Evolutionary conservation across 2,329 filamentous ascomycete species (phyloP).

Genomic region (Pleoardoris graminearum): DNA sequence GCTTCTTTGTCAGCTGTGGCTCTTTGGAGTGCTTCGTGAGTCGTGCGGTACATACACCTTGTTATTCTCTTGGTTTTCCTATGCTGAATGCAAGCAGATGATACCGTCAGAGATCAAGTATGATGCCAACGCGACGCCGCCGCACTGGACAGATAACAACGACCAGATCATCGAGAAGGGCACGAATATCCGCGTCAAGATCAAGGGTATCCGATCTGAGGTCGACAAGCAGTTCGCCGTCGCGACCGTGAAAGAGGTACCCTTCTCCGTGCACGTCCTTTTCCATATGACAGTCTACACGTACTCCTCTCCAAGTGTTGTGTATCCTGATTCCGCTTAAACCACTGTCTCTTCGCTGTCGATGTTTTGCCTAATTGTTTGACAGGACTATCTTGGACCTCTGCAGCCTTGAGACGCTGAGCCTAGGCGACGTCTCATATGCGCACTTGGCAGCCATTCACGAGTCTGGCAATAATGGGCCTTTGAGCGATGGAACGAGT

Average conservation of each 20-base stretch:
- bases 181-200: conserved; percentile 89
- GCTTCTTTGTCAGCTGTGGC: conserved; percentile 85
- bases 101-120: conserved; percentile 92
- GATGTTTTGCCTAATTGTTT: conserved; percentile 17
- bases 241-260: conserved; percentile 85
- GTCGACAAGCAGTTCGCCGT: conserved; percentile 96
- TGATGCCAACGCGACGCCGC: conserved; percentile 94
- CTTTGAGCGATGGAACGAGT: background rate
- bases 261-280: conserved; percentile 1
- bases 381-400: conserved; percentile 47
- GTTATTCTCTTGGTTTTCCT: conserved; percentile 15
- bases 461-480: background rate
- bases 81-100: conserved; percentile 59
- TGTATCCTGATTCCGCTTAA: too few relatives aligned
- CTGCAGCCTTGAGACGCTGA: conserved; percentile 30
- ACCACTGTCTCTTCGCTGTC: background rate
- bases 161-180: conserved; percentile 93
- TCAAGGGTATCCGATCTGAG: conserved; percentile 91
- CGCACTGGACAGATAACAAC: conserved; percentile 92
- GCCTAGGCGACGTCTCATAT: conserved; percentile 5
- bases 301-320: background rate
- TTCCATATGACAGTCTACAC: too few relatives aligned
- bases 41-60: conserved; percentile 67
- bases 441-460: conserved; percentile 4
- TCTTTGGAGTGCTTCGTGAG: conserved; percentile 79